Conservation (phyloP, 257 asterid genomes). For the Jacaranda mimosifolia region DNA sequence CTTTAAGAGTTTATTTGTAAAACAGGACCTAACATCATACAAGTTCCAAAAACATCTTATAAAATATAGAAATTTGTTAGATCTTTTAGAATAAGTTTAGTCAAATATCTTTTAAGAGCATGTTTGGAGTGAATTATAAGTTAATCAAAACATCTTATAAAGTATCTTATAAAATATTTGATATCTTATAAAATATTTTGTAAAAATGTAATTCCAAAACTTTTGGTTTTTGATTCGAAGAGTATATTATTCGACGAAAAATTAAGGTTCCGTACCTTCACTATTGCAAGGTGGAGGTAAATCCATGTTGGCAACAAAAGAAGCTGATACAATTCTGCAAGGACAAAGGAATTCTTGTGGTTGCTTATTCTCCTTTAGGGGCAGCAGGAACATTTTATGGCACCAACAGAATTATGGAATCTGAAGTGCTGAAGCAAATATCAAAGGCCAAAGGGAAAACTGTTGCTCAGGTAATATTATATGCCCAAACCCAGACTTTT, state of each 20-base stretch:
- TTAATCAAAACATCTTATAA: too few relatives aligned
- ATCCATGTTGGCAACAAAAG: conserved; percentile 85
- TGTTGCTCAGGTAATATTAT: conserved; percentile 22
- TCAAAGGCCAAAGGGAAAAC: conserved; percentile 53
- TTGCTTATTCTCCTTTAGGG: conserved; percentile 68
- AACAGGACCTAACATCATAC: too few relatives aligned
- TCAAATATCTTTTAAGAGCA: too few relatives aligned
- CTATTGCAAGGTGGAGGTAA: conserved; percentile 68
- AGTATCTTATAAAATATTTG: too few relatives aligned
- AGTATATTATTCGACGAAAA: not conserved
- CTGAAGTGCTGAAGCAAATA: conserved; percentile 58
- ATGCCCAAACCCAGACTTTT: not conserved
- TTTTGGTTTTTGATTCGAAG: not conserved
- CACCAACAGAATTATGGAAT: conserved; percentile 62
- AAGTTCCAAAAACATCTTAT: too few relatives aligned
- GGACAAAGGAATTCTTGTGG: conserved; percentile 53
- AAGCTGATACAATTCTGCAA: conserved; percentile 30
- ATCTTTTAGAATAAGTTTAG: too few relatives aligned
- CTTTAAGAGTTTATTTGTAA: too few relatives aligned
- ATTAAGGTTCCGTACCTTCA: too few relatives aligned
- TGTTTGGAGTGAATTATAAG: too few relatives aligned
- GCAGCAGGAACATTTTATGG: conserved; percentile 26
- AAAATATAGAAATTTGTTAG: too few relatives aligned
- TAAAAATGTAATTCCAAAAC: too few relatives aligned
- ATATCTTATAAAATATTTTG: too few relatives aligned